These are phyloP conservation scores for Backusella mclennaniae DNA, from an alignment of 192 early-diverging fungal genomes.

Conservation along the genomic window DNA sequence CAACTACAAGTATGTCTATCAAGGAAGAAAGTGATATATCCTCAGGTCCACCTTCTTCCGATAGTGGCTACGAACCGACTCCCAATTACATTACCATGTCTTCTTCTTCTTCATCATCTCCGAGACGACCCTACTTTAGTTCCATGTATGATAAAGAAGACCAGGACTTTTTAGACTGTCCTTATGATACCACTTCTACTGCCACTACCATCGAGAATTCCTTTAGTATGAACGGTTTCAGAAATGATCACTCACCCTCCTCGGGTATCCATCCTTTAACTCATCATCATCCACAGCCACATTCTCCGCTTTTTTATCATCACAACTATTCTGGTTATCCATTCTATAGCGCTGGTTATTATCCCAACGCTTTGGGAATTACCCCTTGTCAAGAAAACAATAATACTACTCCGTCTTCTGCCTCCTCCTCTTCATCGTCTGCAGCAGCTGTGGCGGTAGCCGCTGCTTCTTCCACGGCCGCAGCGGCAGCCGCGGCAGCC, in stretches of 20 bases:
- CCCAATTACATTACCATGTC: conserved; percentile 17
- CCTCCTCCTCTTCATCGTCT: background rate
- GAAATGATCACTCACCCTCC: background rate
- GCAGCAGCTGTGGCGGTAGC: conserved; percentile 3
- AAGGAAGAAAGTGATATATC: conserved; percentile 21
- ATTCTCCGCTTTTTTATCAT: conserved; percentile 12
- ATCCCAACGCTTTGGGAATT: conserved; percentile 15
- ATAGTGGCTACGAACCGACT: conserved; percentile 22
- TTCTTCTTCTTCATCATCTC: background rate
- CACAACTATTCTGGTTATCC: conserved; percentile 12
- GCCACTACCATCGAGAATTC: background rate
- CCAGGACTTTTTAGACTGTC: background rate
- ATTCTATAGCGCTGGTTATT: conserved; percentile 12
- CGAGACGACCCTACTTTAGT: conserved; percentile 13
- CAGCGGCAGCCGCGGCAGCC: background rate
- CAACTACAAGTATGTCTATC: background rate
- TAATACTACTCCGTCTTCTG: background rate
- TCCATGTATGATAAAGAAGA: conserved; percentile 21
- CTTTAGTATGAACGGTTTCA: conserved; percentile 1
- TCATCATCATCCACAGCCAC: conserved; percentile 13
- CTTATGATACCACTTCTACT: background rate
- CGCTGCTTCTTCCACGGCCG: background rate
- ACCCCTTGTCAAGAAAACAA: conserved; percentile 17
- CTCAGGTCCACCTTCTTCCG: conserved; percentile 17
- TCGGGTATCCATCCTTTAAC: conserved; percentile 5